Percentiles rank a stretch among this genome's conserved stretches.
These are phyloP conservation scores for Fragilaria radians DNA, from an alignment of 108 stramenopile species.

Conservation along the genomic window DNA sequence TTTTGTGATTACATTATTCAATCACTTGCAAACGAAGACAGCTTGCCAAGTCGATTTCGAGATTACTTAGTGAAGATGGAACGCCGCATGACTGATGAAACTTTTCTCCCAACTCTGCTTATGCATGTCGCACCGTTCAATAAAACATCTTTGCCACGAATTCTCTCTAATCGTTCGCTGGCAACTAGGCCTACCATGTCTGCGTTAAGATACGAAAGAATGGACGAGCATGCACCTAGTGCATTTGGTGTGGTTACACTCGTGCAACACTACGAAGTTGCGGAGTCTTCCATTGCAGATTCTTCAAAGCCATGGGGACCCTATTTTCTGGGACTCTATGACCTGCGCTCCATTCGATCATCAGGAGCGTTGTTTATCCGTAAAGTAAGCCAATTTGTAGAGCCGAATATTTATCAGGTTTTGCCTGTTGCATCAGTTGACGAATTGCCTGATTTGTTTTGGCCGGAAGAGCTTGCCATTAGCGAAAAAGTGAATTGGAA, in stretches of 20 bases:
- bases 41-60: conserved; percentile 48
- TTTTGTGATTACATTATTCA: conserved; percentile 54
- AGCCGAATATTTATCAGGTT: conserved; percentile 57
- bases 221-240: conserved; percentile 79
- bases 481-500: conserved; percentile 32
- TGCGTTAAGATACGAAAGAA: too few relatives aligned
- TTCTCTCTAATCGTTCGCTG: too few relatives aligned
- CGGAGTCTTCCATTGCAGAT: conserved; percentile 40
- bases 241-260: conserved; percentile 41
- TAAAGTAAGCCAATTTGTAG: conserved; percentile 66
- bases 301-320: conserved; percentile 75
- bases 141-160: conserved; percentile 17
- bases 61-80: conserved; percentile 39
- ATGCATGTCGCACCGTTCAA: conserved; percentile 51
- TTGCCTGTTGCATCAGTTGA: conserved; percentile 53
- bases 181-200: too few relatives aligned
- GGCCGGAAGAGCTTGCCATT: conserved; percentile 52
- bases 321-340: conserved; percentile 83
- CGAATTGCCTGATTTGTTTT: conserved; percentile 56
- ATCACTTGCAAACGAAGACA: conserved; percentile 48
- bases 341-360: conserved; percentile 53
- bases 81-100: conserved; percentile 83
- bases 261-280: conserved; percentile 47
- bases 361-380: conserved; percentile 81
- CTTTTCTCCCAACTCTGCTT: conserved; percentile 72